Percentiles rank a stretch among this genome's conserved stretches.
Conservation (phyloP, 2,329 filamentous ascomycete species). For the Trichoderma aggressivum region DNA sequence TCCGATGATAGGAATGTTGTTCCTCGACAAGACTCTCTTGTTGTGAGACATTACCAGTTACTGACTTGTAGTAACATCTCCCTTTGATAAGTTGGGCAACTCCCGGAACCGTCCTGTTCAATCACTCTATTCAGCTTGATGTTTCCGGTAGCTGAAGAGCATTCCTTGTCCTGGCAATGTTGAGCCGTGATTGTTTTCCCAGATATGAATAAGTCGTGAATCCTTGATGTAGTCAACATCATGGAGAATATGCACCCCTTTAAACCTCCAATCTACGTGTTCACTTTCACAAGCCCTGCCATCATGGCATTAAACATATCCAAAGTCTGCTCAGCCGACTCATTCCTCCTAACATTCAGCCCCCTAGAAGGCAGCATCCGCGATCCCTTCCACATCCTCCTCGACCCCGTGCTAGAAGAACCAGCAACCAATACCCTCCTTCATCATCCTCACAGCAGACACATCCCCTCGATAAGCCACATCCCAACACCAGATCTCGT, state of each 20-base stretch:
- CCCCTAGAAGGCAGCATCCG: slow-evolving; percentile 36
- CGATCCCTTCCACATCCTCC: slow-evolving; percentile 60
- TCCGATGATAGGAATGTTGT: background rate
- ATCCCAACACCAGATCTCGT: slow-evolving; percentile 44
- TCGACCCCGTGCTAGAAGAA: slow-evolving; percentile 69
- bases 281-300: background rate
- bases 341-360: slow-evolving; percentile 62
- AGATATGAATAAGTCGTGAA: background rate
- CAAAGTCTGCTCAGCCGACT: slow-evolving; percentile 62
- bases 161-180: background rate
- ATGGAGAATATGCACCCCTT: background rate
- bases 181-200: background rate
- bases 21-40: background rate
- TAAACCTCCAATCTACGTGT: background rate
- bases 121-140: background rate
- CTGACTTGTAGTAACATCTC: background rate
- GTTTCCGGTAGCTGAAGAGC: background rate
- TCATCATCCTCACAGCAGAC: slow-evolving; percentile 35
- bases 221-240: background rate
- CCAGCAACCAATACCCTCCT: slow-evolving; percentile 51
- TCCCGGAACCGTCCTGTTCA: background rate
- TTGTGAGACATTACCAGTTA: background rate
- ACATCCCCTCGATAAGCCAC: slow-evolving; percentile 50
- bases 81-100: background rate
- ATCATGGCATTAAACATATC: slow-evolving; percentile 61